Conservation (phyloP, 2,329 filamentous ascomycete genomes). For the Colletotrichum euphorbiae region DNA sequence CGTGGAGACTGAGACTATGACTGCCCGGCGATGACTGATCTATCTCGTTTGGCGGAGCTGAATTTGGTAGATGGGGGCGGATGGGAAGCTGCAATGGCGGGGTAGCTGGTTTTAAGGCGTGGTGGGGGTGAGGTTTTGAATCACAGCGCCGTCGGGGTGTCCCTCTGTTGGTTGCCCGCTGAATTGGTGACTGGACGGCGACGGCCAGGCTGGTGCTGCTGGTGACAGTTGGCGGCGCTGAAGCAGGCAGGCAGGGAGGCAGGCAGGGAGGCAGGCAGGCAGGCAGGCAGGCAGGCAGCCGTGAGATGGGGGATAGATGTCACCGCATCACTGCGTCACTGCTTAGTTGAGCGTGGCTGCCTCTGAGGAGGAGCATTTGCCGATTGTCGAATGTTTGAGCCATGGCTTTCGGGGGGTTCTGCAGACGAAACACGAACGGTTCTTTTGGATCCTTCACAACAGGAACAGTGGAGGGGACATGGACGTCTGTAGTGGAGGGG, state of each 20-base stretch:
- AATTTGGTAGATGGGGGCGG: neutral
- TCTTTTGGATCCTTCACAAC: too few species aligned
- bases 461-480: too few species aligned
- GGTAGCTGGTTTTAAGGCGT: conserved; percentile 34
- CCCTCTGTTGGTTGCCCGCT: neutral
- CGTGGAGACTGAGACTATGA: neutral
- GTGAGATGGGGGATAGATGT: too few species aligned
- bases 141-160: too few species aligned
- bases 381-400: too few species aligned
- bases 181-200: neutral
- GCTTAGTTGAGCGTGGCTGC: too few species aligned
- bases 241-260: neutral
- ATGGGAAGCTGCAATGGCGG: conserved; percentile 30
- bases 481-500: too few species aligned
- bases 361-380: too few species aligned
- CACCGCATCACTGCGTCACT: too few species aligned
- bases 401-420: too few species aligned
- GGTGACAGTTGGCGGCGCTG: neutral
- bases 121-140: conserved; percentile 29
- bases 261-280: neutral
- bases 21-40: neutral
- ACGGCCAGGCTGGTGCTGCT: neutral
- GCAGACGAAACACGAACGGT: too few species aligned
- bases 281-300: neutral
- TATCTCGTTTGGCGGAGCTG: neutral